Evolutionary conservation across 352 stramenopile genomes (phyloP).

Genomic region (Pilasporangium apinafurcum): DNA sequence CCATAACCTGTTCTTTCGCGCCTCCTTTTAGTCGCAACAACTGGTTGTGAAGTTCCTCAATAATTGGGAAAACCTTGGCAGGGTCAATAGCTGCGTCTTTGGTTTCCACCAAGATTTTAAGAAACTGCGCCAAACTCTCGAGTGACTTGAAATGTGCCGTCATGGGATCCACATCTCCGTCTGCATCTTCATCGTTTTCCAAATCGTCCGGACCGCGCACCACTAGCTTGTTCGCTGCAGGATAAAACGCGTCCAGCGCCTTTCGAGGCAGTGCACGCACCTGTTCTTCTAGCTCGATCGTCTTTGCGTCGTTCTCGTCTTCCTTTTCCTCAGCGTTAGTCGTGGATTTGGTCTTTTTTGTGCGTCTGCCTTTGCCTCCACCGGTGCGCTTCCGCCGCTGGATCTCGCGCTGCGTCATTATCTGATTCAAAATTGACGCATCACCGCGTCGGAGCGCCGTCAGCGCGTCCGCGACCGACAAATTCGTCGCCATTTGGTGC

Average conservation of each 20-base stretch:
- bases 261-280: conserved; percentile 39
- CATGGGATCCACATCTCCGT: conserved; percentile 3
- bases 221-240: conserved; percentile 25
- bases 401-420: conserved; percentile 25
- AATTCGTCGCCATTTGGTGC: conserved; percentile 7
- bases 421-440: conserved; percentile 16
- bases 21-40: conserved; percentile 50
- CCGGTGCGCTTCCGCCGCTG: conserved; percentile 13
- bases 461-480: conserved; percentile 33
- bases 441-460: conserved; percentile 28
- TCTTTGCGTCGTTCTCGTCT: conserved; percentile 3
- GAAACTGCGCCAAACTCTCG: conserved; percentile 46
- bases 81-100: conserved; percentile 46
- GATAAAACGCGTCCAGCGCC: conserved; percentile 47
- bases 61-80: conserved; percentile 47
- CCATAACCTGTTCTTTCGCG: conserved; percentile 18
- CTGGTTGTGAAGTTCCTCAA: conserved; percentile 60
- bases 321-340: conserved; percentile 5
- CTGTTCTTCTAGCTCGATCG: conserved; percentile 35
- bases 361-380: conserved; percentile 12
- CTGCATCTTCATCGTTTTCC: conserved; percentile 9
- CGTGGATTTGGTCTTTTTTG: conserved; percentile 14
- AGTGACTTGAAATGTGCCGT: conserved; percentile 22
- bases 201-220: conserved; percentile 14
- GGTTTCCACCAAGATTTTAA: conserved; percentile 47